These are phyloP conservation scores for Nicotiana obtusifolia DNA, from an alignment of 257 asterid species.

Conservation along the genomic window DNA sequence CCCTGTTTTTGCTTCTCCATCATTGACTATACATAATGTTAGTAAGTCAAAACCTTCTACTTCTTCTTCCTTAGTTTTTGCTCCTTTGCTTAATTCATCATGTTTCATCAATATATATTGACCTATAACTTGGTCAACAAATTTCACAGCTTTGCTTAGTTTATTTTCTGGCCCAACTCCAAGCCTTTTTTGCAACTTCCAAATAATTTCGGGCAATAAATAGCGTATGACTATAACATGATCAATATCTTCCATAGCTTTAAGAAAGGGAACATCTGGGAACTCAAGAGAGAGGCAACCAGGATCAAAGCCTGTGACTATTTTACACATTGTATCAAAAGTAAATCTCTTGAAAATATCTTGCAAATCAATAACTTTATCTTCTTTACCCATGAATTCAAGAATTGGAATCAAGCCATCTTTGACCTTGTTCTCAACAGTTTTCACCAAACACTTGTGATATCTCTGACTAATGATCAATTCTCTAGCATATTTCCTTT, in stretches of 20 bases:
- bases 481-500: background rate
- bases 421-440: background rate
- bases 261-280: background rate
- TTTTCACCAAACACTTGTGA: background rate
- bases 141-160: background rate
- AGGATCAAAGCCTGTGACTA: background rate
- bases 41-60: background rate
- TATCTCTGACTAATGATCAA: background rate
- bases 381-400: background rate
- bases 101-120: background rate
- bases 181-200: background rate
- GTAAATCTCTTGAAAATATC: background rate
- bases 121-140: background rate
- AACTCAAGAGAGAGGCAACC: background rate
- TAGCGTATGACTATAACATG: background rate
- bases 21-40: background rate
- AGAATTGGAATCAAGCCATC: background rate
- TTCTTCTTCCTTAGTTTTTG: background rate
- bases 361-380: background rate
- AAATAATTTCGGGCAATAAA: background rate
- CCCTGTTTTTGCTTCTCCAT: background rate
- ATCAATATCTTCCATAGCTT: background rate
- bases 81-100: background rate
- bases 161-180: background rate
- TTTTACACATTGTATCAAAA: background rate